A percentile compares a stretch with the other conserved stretches of the same genome.
Evolutionary conservation across 1,284 basidiomycete species (phyloP).

Genomic region (Malassezia caprae): DNA sequence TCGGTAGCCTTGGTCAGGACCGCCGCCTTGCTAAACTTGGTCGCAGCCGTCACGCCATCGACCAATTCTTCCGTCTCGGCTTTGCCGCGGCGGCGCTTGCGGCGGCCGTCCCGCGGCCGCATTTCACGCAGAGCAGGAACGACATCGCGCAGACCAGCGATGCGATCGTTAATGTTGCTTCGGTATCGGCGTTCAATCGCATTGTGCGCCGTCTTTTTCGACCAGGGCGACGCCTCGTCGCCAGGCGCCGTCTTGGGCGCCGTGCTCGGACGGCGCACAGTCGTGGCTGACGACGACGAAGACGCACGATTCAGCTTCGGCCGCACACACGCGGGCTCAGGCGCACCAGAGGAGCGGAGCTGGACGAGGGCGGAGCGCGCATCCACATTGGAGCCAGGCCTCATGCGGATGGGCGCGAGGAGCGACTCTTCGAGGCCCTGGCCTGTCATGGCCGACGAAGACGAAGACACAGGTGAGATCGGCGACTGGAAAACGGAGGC

Average conservation of each 20-base stretch:
- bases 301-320: not conserved
- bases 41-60: slow-evolving; percentile 45
- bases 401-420: slow-evolving; percentile 1
- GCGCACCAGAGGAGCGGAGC: not conserved
- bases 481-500: not conserved
- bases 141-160: slow-evolving; percentile 56
- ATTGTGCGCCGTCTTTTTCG: slow-evolving; percentile 44
- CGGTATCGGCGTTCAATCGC: slow-evolving; percentile 45
- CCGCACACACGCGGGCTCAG: not conserved
- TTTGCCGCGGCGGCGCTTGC: slow-evolving; percentile 28
- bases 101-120: slow-evolving; percentile 27
- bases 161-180: slow-evolving; percentile 47
- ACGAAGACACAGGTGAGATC: not conserved
- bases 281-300: not conserved
- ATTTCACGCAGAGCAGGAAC: slow-evolving; percentile 62
- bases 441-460: not conserved
- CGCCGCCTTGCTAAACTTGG: slow-evolving; percentile 47
- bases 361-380: not conserved
- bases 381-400: slow-evolving; percentile 1
- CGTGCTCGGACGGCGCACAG: not conserved
- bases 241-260: not conserved
- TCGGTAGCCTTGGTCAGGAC: slow-evolving; percentile 45
- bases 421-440: not conserved
- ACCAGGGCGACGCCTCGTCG: not conserved
- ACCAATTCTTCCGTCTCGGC: slow-evolving; percentile 34